These are phyloP conservation scores for Phytophthora litchii DNA, from an alignment of 352 stramenopile genomes.

Conservation along the genomic window DNA sequence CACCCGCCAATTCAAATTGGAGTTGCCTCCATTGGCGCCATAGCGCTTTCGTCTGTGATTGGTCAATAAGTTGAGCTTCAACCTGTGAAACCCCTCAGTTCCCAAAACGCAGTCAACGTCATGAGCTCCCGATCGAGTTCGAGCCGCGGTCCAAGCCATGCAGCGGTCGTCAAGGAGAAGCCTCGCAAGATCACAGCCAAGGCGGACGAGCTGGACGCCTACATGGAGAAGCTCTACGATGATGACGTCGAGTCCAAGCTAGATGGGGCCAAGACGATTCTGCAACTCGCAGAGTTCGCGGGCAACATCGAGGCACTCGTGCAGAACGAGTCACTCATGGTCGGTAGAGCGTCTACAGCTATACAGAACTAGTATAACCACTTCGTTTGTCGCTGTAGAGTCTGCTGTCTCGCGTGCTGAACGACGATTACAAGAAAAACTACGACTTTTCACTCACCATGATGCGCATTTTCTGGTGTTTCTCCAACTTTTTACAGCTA, in stretches of 20 bases:
- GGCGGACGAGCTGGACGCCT: constrained; percentile 89
- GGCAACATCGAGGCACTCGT: constrained; percentile 93
- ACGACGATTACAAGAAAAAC: constrained; percentile 95
- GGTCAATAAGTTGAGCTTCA: constrained; percentile 28
- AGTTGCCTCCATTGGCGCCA: constrained; percentile 23
- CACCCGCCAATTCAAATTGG: constrained; percentile 12
- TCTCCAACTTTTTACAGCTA: constrained; percentile 95
- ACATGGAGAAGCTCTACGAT: constrained; percentile 95
- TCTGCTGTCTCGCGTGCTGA: constrained; percentile 92
- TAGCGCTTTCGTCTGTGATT: constrained; percentile 11
- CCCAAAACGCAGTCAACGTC: constrained; percentile 1
- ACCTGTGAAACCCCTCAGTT: constrained; percentile 32
- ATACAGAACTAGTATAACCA: neutral
- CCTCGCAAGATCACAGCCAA: constrained; percentile 60
- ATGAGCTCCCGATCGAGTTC: constrained; percentile 42
- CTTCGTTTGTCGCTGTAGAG: constrained; percentile 29
- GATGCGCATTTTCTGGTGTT: constrained; percentile 95
- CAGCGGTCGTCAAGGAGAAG: constrained; percentile 33
- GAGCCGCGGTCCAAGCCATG: constrained; percentile 19
- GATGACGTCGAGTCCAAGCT: constrained; percentile 87
- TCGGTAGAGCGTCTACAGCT: constrained; percentile 36
- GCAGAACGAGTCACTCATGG: constrained; percentile 95
- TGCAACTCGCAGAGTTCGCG: constrained; percentile 89
- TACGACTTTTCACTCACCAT: constrained; percentile 95
- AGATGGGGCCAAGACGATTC: constrained; percentile 91